phyloP scores from a whole-genome alignment of 2,329 filamentous ascomycete species.

The Decorospora gaudefroyi region DNA sequence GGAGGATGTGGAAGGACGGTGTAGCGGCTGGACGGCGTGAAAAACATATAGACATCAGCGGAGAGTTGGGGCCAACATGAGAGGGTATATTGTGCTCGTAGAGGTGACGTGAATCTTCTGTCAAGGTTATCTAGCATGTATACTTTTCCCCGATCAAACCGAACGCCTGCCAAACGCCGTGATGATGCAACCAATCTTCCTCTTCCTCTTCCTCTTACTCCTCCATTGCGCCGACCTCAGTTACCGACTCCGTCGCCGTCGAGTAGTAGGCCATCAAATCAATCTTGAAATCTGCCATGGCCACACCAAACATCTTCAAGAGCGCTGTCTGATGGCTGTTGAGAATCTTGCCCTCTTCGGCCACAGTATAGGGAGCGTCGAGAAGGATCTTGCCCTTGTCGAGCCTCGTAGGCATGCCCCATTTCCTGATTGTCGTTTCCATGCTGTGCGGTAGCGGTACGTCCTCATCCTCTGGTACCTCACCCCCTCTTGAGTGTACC shows the following conservation, averaged over 20 bases:
- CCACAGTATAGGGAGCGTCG: slow-evolving; percentile 73
- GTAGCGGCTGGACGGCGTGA: background rate
- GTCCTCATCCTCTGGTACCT: slow-evolving; percentile 79
- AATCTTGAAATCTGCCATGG: slow-evolving; percentile 87
- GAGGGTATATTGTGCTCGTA: slow-evolving; percentile 37
- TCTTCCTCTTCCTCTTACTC: slow-evolving; percentile 36
- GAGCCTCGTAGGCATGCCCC: slow-evolving; percentile 87
- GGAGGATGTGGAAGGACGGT: background rate
- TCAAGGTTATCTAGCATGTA: slow-evolving; percentile 16
- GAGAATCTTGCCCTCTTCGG: slow-evolving; percentile 79
- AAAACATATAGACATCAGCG: slow-evolving; percentile 1
- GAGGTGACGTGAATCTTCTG: slow-evolving; percentile 10
- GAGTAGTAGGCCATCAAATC: slow-evolving; percentile 68
- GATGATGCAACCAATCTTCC: slow-evolving; percentile 24
- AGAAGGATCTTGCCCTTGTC: slow-evolving; percentile 86
- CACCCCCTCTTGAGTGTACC: slow-evolving; percentile 77
- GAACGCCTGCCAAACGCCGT: slow-evolving; percentile 35
- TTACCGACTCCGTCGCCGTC: slow-evolving; percentile 46
- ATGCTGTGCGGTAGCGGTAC: slow-evolving; percentile 84
- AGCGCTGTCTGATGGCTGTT: slow-evolving; percentile 92
- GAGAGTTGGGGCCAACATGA: slow-evolving; percentile 14
- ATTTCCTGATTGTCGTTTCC: slow-evolving; percentile 85
- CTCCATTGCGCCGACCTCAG: slow-evolving; percentile 58
- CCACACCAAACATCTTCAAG: slow-evolving; percentile 90
- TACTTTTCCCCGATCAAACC: slow-evolving; percentile 24